Evolutionary conservation across 1,284 basidiomycete species (phyloP), one percentile per base, ranked within the genome.

Genomic region (Malassezia obtusa): DNA sequence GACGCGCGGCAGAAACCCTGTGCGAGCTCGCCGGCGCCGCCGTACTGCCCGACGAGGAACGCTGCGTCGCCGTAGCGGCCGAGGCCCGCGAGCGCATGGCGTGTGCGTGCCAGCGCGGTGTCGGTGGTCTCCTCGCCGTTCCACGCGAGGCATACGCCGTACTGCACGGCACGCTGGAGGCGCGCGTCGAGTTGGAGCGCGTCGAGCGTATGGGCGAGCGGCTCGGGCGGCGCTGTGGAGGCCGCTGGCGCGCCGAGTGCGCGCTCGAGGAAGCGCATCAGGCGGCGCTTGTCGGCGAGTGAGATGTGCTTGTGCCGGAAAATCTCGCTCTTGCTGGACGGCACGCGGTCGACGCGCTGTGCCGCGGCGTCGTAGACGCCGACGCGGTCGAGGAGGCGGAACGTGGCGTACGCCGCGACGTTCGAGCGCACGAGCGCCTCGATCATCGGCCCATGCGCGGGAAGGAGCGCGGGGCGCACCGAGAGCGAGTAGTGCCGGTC

Each of bases 31-130:
- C 68, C 68, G 1, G 67, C 68, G 3, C 90, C 89, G 26, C 92
- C 92, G 71, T 95, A 96, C 65, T 95, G 90, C 0, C 88, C 89
- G 4, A 96, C 80, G 14, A 98, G 81, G 76, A 91, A 96, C 0
- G 92, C 84, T 0, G 87, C 89, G 10, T 86, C 77, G 6, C 92
- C 92, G 68, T 94, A 96, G 28, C 87, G 80, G 1, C 92, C 91
- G 12, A 84, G 77, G 1, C 89, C 87, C 36, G 79, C 81, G 21
- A 96, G 79, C 69, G 88, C 89, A 5, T 43, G 37, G 12, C 52
- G 52, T 7, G 61, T 62, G 8, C 67, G 53, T 21, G 54, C 37
- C 52, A 70, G 52, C 0, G 63, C 64, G 4, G 38, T 41, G 14
- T 50, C 33, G 6, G 58, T 51, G 1, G 59, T 41, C 24, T 71